Percentiles rank a stretch among this genome's conserved stretches.
These are phyloP conservation scores for Megacollybia marginata DNA, from an alignment of 768 basidiomycete genomes.

Conservation along the genomic window DNA sequence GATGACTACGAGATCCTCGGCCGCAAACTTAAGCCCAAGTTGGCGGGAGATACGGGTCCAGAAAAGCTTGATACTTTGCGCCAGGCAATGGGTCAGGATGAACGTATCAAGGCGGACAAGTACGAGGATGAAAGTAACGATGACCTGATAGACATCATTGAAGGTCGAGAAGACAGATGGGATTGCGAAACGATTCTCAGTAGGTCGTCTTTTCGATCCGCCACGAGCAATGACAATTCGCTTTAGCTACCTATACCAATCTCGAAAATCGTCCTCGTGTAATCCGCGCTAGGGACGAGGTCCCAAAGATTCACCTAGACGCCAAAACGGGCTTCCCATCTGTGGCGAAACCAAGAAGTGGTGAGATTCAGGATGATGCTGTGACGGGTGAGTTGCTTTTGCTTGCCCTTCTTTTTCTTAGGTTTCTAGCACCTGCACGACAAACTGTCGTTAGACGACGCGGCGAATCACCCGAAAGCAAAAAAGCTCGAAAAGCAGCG, in stretches of 20 bases:
- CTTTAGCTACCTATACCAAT: constrained; percentile 90
- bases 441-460: constrained; percentile 63
- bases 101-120: constrained; percentile 40
- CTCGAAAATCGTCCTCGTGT: constrained; percentile 93
- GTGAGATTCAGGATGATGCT: constrained; percentile 15
- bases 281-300: constrained; percentile 59
- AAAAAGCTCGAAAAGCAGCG: constrained; percentile 62
- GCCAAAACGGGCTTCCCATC: constrained; percentile 71
- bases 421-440: constrained; percentile 7
- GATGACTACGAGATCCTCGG: constrained; percentile 87
- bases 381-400: constrained; percentile 19
- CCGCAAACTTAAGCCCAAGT: constrained; percentile 72
- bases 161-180: constrained; percentile 73
- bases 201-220: constrained; percentile 30
- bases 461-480: constrained; percentile 71
- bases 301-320: constrained; percentile 65
- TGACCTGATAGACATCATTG: constrained; percentile 31
- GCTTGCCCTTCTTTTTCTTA: constrained; percentile 13
- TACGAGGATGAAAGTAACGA: constrained; percentile 40
- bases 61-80: constrained; percentile 81
- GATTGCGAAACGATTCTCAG: constrained; percentile 95
- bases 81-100: constrained; percentile 66
- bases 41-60: constrained; percentile 63
- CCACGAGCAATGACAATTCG: no score
- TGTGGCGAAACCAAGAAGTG: constrained; percentile 23